Base-by-base conservation (phyloP, 129 eudicot species). In the Tagetes patula region DNA sequence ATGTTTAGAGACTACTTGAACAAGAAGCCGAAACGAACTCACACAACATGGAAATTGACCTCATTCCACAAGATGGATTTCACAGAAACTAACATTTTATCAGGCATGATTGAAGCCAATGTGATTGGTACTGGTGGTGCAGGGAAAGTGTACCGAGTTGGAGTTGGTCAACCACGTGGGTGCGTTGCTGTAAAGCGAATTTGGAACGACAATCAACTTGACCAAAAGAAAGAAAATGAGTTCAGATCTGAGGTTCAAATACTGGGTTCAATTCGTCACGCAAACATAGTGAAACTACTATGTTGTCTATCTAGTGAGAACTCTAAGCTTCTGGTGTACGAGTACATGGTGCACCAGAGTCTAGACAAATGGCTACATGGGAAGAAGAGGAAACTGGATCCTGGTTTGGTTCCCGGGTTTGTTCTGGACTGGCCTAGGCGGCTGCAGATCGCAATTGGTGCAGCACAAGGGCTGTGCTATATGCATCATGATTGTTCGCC, bases 311-410 rank as follows among this genome's bases (percentile, higher is more conserved):
- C 96, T 0, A 85, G 91, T 53, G 84, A 82, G 0, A 78, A 87
- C 52, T 87, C 91, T 0, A 89, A 89, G 88, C 85, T 92, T 54
- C 79, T 92, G 32, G 98, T 92, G 36, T 92, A 92, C 30, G 98
- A 92, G 88, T 89, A 89, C 83, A 83, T 92, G 96, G 90, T 83
- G 67, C 89, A 92, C 72, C 95, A 80, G 13, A 92, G 98, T 71
- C 91, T 92, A 5, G 98, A 92, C 72, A 80, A 77, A 67, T 92
- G 98, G 96, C 61, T 92, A 31, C 96, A 89, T 47, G 82, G 81
- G 50, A 91, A 82, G 76, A 82, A 84, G 84, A 87, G 87, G 32
- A 79, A 47, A 49, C 55, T 12, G 33, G 73, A 66, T n/a, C 69
- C 13, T 39, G 75, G 60, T 71, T 74, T 66, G 67, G 84, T 39